Base-by-base conservation (phyloP, 352 stramenopile species). In the Phytophthora megakarya region DNA sequence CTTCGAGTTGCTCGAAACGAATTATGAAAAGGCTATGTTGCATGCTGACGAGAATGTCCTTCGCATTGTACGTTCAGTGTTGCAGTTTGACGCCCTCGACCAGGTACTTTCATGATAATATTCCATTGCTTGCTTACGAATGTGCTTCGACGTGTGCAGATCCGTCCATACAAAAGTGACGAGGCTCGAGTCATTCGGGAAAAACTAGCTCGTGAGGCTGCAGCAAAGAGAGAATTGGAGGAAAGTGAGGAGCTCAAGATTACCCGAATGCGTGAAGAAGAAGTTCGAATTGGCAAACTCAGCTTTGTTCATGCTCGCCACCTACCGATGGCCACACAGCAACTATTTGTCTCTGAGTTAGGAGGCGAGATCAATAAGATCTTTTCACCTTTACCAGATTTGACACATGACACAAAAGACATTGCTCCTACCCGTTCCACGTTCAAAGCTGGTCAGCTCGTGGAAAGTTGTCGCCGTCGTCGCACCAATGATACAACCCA, bases 21-120 rank as follows among this genome's bases (percentile, higher is more conserved):
- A 80, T 19, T 90, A 92, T 37, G 58, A 78, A 9, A 81, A 78
- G 37, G 83, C 80, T 3, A 78, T 86, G 71, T 67, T 90, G 10
- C 80, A 92, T 44, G 73, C 78, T 0, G 80, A 90, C 44, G 79
- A 92, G 21, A 70, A 72, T 38, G 72, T 92, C 4, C 33, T 90
- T n/a, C 66, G 47, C 3, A 60, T 81, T 8, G 80, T 81, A 1
- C 72, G 67, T 5, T 18, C 58, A 5, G 62, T 75, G n/a, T 48
- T 90, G 15, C 75, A 86, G 45, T 76, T 87, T 35, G 53, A 69
- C 6, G 21, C 55, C 3, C 18, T 87, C 7, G 35, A 77, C n/a
- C 60, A 75, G 59, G 78, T 88, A 33, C 25, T 23, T 28, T 33
- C 5, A n/a, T 30, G 9, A 30, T 6, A 15, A 10, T 12, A 42